Base-by-base conservation (phyloP, 2,329 filamentous ascomycete genomes). In the Botrytis fabae region DNA sequence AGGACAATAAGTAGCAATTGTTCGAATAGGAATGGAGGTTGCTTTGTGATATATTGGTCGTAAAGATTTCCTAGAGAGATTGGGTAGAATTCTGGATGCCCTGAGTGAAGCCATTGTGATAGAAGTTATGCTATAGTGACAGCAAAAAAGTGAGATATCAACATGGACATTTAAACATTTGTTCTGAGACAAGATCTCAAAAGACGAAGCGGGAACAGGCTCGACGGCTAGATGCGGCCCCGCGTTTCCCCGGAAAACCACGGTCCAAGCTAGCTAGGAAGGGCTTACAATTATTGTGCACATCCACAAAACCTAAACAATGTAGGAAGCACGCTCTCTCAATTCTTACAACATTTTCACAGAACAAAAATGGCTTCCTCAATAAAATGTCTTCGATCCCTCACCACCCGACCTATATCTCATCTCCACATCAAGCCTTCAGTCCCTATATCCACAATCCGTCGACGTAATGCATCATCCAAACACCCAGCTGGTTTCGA, bases 1-100 rank as follows among this genome's bases (percentile, higher is more conserved):
- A 75, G 94, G 89, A 14, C 92, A 93, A 82, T 97, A 95, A 61
- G 89, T 94, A 74, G 95, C 92, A 77, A 92, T 86, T 46, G 73
- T 69, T 62, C 79, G 75, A 35, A 65, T 40, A 68, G 71, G 60
- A 72, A 75, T 68, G 78, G 75, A 71, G 77, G 78, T 74, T 78
- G 73, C 44, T 63, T 63, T 73, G 22, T 40, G 73, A 76, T 71
- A 78, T 75, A 74, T 79, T 80, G 79, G 80, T 81, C 77, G 82
- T 78, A 74, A 75, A 75, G 80, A 83, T 82, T 84, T 83, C 76
- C 82, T 83, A 66, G 85, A 83, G 73, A 87, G 80, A 70, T 81
- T 80, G 54, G 85, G 74, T 48, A 85, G 82, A 77, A 85, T 84
- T 75, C 84, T 83, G 54, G 85, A 84, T 71, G 83, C 83, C 76